These are phyloP conservation scores for Perkinsus olseni DNA, from an alignment of 169 alveolate genomes.

Conservation along the genomic window DNA sequence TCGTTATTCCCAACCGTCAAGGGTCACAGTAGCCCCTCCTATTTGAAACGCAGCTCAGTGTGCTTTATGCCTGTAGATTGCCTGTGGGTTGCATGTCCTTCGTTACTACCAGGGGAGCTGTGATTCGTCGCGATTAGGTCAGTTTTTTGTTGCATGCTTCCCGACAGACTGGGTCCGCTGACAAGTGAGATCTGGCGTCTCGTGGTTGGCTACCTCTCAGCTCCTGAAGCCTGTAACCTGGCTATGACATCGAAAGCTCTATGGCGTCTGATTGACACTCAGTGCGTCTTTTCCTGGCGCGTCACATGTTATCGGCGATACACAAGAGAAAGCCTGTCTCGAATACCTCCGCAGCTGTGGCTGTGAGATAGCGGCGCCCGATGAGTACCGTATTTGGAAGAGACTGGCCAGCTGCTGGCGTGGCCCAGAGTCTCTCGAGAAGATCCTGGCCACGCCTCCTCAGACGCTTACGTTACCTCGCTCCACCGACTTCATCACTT, in stretches of 20 bases:
- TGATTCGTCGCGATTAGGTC: too few relatives aligned
- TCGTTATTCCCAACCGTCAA: too few relatives aligned
- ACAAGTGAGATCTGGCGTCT: neutral
- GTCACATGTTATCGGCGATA: neutral
- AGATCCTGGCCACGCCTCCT: neutral
- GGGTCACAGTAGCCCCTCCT: too few relatives aligned
- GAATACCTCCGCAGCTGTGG: neutral
- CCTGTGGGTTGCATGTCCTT: too few relatives aligned
- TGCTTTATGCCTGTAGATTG: too few relatives aligned
- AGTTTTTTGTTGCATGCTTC: too few relatives aligned
- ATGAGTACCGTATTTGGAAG: neutral
- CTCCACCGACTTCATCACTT: neutral
- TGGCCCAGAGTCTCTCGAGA: neutral
- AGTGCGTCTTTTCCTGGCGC: neutral
- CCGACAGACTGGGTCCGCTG: too few relatives aligned
- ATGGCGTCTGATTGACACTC: neutral
- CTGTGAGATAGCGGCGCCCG: neutral
- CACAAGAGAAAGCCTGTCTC: neutral
- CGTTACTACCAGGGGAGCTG: too few relatives aligned
- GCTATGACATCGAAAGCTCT: neutral
- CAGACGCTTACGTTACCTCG: neutral
- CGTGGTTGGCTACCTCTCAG: neutral
- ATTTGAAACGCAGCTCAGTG: too few relatives aligned
- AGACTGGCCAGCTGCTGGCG: neutral
- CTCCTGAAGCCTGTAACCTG: neutral